Percentiles rank a stretch among this genome's conserved stretches.
Evolutionary conservation across 2,329 filamentous ascomycete genomes (phyloP).

Genomic region (Beauveria scarabaeidicola): DNA sequence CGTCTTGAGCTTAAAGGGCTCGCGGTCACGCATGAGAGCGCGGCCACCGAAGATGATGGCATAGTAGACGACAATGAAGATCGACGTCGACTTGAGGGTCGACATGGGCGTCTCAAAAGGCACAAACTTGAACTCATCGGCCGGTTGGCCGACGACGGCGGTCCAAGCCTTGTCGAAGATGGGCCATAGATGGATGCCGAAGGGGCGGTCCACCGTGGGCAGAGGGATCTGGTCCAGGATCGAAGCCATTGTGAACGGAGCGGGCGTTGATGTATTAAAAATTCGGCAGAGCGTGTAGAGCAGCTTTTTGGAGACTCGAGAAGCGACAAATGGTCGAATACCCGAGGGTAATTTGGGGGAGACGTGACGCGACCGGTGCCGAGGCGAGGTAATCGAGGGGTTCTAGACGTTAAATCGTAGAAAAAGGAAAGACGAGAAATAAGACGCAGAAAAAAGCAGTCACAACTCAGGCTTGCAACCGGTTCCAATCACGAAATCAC

Average conservation of each 20-base stretch:
- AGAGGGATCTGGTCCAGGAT: slow-evolving; percentile 51
- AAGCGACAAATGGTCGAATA: background rate
- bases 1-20: slow-evolving; percentile 76
- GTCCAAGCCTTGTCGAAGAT: slow-evolving; percentile 86
- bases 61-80: slow-evolving; percentile 84
- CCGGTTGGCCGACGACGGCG: slow-evolving; percentile 67
- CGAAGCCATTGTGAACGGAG: slow-evolving; percentile 28
- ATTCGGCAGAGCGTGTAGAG: slow-evolving; percentile 11
- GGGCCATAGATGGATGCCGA: slow-evolving; percentile 87
- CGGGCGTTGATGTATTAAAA: background rate
- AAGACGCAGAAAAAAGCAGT: slow-evolving; percentile 6
- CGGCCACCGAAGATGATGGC: slow-evolving; percentile 86
- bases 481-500: slow-evolving; percentile 1
- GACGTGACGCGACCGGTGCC: slow-evolving; percentile 4
- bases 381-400: background rate
- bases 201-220: slow-evolving; percentile 83
- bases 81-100: slow-evolving; percentile 72
- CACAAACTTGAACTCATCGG: slow-evolving; percentile 77
- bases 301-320: background rate
- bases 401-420: slow-evolving; percentile 6
- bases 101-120: slow-evolving; percentile 81
- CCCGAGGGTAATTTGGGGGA: background rate
- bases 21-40: slow-evolving; percentile 81
- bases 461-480: background rate
- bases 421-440: slow-evolving; percentile 30